Conservation (phyloP, 2,329 filamentous ascomycete genomes). For the Juglanconis oblonga region DNA sequence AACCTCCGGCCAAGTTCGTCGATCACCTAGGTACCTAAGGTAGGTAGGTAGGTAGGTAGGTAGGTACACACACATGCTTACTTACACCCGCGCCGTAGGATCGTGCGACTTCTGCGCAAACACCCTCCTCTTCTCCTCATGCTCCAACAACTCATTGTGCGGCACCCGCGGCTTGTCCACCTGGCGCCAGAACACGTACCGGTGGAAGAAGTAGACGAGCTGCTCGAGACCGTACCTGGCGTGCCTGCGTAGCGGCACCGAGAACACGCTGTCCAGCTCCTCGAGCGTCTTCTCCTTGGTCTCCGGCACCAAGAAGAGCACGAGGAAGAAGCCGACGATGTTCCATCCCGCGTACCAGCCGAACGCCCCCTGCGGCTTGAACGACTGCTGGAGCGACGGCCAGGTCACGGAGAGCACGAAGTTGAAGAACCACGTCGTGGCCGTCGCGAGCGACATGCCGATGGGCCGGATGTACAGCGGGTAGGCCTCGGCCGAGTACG, state of each 20-base stretch:
- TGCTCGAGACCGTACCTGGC: constrained; percentile 39
- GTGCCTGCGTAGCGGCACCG: constrained; percentile 34
- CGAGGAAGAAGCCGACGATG: constrained; percentile 41
- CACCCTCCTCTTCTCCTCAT: constrained; percentile 21
- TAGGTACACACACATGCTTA: too few relatives aligned
- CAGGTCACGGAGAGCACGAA: constrained; percentile 43
- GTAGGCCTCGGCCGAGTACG: constrained; percentile 66
- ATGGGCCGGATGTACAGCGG: constrained; percentile 60
- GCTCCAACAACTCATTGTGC: constrained; percentile 22
- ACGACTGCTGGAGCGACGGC: constrained; percentile 41
- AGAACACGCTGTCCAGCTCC: constrained; percentile 36
- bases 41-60: too few relatives aligned
- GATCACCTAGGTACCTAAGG: too few relatives aligned
- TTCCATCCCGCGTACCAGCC: constrained; percentile 50
- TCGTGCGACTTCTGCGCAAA: constrained; percentile 27
- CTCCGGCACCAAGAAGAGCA: constrained; percentile 37
- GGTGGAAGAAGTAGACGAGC: constrained; percentile 30
- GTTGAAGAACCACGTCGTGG: constrained; percentile 49
- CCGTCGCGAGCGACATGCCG: constrained; percentile 58
- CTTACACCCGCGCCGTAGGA: constrained; percentile 26
- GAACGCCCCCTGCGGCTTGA: constrained; percentile 46
- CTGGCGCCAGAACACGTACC: constrained; percentile 28
- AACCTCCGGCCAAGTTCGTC: too few relatives aligned
- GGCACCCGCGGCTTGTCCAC: constrained; percentile 26
- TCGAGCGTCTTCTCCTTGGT: constrained; percentile 38